These are phyloP conservation scores for Alternaria gaisen DNA, from an alignment of 2,329 filamentous ascomycete species.

Conservation along the genomic window DNA sequence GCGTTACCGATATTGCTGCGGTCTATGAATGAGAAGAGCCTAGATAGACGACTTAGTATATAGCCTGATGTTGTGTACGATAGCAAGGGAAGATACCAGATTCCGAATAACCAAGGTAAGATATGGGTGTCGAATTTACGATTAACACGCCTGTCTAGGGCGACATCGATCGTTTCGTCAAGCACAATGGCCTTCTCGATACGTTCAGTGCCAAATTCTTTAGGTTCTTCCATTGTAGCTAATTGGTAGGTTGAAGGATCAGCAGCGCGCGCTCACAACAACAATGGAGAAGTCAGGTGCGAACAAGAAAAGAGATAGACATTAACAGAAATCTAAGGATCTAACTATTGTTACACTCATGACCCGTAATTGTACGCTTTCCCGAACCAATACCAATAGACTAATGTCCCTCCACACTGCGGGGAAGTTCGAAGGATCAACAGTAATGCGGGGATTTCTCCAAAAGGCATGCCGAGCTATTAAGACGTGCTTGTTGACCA, in stretches of 20 bases:
- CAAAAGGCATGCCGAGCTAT: background rate
- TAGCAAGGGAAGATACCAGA: slow-evolving; percentile 44
- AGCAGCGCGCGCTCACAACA: background rate
- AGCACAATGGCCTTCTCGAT: slow-evolving; percentile 10
- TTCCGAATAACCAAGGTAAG: slow-evolving; percentile 56
- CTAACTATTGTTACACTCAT: background rate
- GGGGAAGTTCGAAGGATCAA: slow-evolving; percentile 8
- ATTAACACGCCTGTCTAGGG: slow-evolving; percentile 49
- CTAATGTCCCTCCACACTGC: slow-evolving; percentile 5
- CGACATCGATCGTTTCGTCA: background rate
- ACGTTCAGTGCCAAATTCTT: background rate
- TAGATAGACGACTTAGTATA: background rate
- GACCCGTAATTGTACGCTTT: slow-evolving; percentile 1
- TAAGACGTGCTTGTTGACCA: background rate
- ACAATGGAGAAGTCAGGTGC: background rate
- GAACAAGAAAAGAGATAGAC: background rate
- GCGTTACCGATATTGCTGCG: slow-evolving; percentile 55
- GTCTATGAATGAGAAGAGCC: slow-evolving; percentile 59
- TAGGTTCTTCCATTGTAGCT: slow-evolving; percentile 7
- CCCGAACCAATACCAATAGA: background rate
- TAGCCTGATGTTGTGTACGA: background rate
- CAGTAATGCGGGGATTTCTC: slow-evolving; percentile 8
- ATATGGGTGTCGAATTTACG: slow-evolving; percentile 56
- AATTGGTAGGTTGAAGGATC: background rate
- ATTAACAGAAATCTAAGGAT: background rate